phyloP scores from a whole-genome alignment of 2,329 filamentous ascomycete species.

The Aspergillus transmontanensis region DNA sequence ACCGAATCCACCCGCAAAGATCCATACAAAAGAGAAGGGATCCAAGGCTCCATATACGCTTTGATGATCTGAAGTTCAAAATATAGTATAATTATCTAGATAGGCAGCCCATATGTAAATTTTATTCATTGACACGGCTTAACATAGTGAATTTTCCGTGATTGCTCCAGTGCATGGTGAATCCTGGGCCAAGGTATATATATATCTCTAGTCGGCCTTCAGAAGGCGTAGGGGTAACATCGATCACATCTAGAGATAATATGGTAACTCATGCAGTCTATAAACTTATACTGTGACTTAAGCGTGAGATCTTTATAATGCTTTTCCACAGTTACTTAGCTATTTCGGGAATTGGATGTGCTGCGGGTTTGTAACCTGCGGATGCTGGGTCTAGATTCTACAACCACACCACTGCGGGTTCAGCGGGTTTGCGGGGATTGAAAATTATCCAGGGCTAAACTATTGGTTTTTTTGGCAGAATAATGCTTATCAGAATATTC shows the following conservation, averaged over 20 bases:
- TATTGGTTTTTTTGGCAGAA: background rate
- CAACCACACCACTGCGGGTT: background rate
- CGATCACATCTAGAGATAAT: too few species aligned
- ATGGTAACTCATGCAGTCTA: too few species aligned
- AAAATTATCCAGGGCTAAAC: background rate
- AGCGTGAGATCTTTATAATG: background rate
- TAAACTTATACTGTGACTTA: background rate
- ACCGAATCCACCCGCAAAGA: background rate
- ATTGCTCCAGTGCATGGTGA: background rate
- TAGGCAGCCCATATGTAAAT: background rate
- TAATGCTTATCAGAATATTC: background rate
- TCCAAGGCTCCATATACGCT: background rate
- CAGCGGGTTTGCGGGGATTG: background rate
- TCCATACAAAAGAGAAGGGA: background rate
- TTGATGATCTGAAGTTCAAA: background rate
- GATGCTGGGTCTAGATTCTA: background rate
- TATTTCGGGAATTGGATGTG: background rate
- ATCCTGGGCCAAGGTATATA: background rate
- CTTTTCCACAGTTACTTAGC: background rate
- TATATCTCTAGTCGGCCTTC: background rate
- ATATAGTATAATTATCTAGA: background rate
- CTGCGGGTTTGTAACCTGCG: background rate
- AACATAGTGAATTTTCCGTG: background rate
- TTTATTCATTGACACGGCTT: accelerated
- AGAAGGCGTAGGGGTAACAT: too few species aligned